phyloP scores from a whole-genome alignment of 2,329 filamentous ascomycete genomes.

The Pseudocercospora vitis region DNA sequence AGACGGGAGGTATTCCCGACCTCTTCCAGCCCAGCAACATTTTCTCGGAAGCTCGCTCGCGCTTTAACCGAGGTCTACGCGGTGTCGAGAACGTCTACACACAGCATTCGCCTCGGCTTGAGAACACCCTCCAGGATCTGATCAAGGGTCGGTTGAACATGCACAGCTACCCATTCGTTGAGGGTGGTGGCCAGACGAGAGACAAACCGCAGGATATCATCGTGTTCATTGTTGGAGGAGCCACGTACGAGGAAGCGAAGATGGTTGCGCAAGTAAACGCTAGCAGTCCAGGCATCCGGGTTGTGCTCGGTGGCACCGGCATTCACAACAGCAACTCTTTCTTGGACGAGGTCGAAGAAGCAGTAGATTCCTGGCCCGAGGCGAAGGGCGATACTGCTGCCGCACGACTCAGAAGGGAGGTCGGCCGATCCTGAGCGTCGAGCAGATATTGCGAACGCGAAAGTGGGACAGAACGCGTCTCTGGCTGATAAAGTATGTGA shows the following conservation, averaged over 20 bases:
- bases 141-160: conserved; percentile 88
- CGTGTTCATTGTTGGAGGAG: conserved; percentile 89
- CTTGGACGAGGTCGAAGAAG: conserved; percentile 87
- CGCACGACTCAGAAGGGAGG: conserved; percentile 61
- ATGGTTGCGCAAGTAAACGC: conserved; percentile 94
- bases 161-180: conserved; percentile 88
- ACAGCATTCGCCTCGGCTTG: conserved; percentile 86
- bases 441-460: too few relatives aligned
- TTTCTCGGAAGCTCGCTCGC: conserved; percentile 81
- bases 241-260: conserved; percentile 96
- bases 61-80: conserved; percentile 85
- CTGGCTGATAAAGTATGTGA: too few relatives aligned
- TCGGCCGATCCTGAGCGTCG: conserved; percentile 47
- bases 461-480: too few relatives aligned
- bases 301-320: conserved; percentile 84
- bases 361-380: conserved; percentile 83
- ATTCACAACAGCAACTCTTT: conserved; percentile 88
- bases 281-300: conserved; percentile 79
- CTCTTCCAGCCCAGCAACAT: conserved; percentile 90
- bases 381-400: conserved; percentile 59
- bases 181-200: conserved; percentile 78
- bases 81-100: conserved; percentile 99
- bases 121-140: conserved; percentile 83
- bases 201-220: conserved; percentile 98
- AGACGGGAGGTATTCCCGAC: conserved; percentile 76